Base-by-base conservation (phyloP, 1,139 yeast genomes). In the Pichia sp. region DNA sequence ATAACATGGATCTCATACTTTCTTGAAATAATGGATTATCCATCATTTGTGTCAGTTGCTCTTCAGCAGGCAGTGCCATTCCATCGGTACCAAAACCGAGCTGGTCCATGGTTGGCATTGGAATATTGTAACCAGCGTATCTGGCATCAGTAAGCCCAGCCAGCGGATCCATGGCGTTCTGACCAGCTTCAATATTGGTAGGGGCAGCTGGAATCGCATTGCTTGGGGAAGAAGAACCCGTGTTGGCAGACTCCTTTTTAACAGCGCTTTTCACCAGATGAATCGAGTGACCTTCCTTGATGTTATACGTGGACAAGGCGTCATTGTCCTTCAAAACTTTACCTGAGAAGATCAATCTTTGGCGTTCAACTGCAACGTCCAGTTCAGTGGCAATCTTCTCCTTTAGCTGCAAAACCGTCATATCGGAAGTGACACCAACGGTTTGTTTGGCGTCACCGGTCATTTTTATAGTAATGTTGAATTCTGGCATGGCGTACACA, bases 141-240 rank as follows among this genome's bases (percentile, higher is more conserved):
- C 97, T 77, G 1, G 97, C 97, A 38, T 96, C 94, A 0, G 97
- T 90, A 55, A 92, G 70, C 52, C 85, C 96, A 5, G 95, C 92
- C 55, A 92, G 69, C 29, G 95, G 95, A 63, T 92, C 87, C 64
- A 84, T 86, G 0, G 95, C 77, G 11, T 94, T 94, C 53, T 80
- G 84, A 3, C 98, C 98, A 2, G 97, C 77, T 3, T 95, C 79
- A 49, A 92, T 73, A 58, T 81, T 85, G 27, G 81, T 65, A 16
- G 96, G 95, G 26, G 79, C 81, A 28, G 61, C 46, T 11, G 65
- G 39, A 26, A 59, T 41, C 6, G 57, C 40, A n/a, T 63, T 42
- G 16, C 57, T 34, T 7, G 50, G 35, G 26, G 55, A 37, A 10
- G 53, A 28, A 8, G 54, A 9, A 3, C 65, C 42, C 4, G 42